Evolutionary conservation across 2,329 filamentous ascomycete species (phyloP).

Genomic region (Aureobasidium zeae): DNA sequence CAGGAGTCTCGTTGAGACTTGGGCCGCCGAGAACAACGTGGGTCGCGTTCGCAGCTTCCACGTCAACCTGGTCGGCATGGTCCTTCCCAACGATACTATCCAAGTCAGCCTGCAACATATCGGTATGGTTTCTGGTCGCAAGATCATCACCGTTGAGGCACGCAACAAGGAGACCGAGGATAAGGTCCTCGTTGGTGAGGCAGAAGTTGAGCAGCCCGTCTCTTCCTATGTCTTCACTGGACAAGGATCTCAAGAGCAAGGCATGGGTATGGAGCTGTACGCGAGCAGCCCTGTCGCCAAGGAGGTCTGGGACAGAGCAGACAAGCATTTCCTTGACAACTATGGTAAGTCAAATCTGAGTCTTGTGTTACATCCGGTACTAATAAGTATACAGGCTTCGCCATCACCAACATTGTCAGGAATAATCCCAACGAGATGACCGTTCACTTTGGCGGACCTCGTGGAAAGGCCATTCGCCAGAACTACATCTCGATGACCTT

Average conservation of each 20-base stretch:
- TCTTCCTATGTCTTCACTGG: constrained; percentile 97
- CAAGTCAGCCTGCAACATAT: constrained; percentile 93
- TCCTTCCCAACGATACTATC: constrained; percentile 89
- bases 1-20: constrained; percentile 91
- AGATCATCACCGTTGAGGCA: constrained; percentile 98
- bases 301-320: constrained; percentile 95
- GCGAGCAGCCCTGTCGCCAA: constrained; percentile 85
- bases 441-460: constrained; percentile 92
- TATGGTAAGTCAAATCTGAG: constrained; percentile 59
- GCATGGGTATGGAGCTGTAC: constrained; percentile 99
- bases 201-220: constrained; percentile 94
- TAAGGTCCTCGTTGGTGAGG: constrained; percentile 89
- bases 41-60: constrained; percentile 96
- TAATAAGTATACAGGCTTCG: constrained; percentile 57
- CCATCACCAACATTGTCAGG: constrained; percentile 97
- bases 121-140: constrained; percentile 94
- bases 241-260: constrained; percentile 96
- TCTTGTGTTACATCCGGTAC: not conserved
- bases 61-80: constrained; percentile 95
- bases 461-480: constrained; percentile 92
- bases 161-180: constrained; percentile 94
- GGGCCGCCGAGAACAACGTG: constrained; percentile 98
- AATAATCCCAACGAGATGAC: constrained; percentile 99
- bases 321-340: constrained; percentile 97
- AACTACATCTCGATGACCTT: constrained; percentile 99